Evolutionary conservation across 352 stramenopile genomes (phyloP), one percentile per base, ranked within the genome.

Genomic region (Halophytophthora batemanensis): DNA sequence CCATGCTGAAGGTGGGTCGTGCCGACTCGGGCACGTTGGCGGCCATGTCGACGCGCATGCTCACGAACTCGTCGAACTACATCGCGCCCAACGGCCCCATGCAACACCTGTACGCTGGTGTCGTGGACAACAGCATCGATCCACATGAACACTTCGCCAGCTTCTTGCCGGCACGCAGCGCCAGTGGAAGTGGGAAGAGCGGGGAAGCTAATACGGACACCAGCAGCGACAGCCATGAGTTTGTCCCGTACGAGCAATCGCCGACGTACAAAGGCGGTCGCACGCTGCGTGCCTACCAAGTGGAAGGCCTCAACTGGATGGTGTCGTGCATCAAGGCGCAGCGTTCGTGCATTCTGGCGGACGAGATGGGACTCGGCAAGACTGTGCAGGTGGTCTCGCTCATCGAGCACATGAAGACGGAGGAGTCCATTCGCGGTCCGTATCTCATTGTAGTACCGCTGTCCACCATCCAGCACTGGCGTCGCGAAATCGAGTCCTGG

Each of bases 371-470:
- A 21, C 74, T 97, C 21, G 90, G 88, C 14, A 98, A 98, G 62
- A 98, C 91, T 29, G 94, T 98, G 25, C 95, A 98, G 77, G 97
- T 96, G 19, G 86, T 95, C 8, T 95, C 88, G 10, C 96, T 98
- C 46, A 82, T 98, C 59, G 69, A 96, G 78, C 85, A 96, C 43
- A 64, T 94, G 56, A 79, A 74, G 33, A 84, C 81, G 2, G 82
- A 93, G 62, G 82, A 93, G 52, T 86, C 74, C 0, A 88, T 94
- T 68, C 77, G 83, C 18, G 86, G 86, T 2, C 84, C 86, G 12
- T 94, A 81, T 50, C 50, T 95, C 49, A 89, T 95, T 45, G 86
- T 95, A 2, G 86, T 95, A 3, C 86, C 86, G 40, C 69, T 95
- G 35, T 94, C 83, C 13, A 95, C 86, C 1, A 91, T 95, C 53